Base-by-base conservation (phyloP, 2,329 filamentous ascomycete species). In the Lachnellula subtilissima region DNA sequence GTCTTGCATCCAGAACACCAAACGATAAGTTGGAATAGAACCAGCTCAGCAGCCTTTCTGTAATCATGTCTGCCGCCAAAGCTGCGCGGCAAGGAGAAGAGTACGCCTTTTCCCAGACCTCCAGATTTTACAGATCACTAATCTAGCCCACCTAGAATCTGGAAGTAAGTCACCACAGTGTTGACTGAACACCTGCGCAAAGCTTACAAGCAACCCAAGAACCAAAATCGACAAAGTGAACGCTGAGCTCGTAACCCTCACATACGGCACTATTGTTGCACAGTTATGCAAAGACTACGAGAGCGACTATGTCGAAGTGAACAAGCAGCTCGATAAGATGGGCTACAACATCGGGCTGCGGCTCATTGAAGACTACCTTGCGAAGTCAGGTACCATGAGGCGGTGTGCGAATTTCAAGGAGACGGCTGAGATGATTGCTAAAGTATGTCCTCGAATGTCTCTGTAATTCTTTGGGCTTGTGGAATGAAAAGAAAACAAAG, bases 241-340 rank as follows among this genome's bases (percentile, higher is more conserved):
- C 75, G 91, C 94, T 62, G 94, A 99, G 77, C 83, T 99, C 59
- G 93, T 99, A 52, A 97, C 92, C 47, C 82, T 99, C 67, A 99
- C 94, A 35, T 99, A 99, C 73, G 94, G 94, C 69, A 97, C 94
- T 23, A 95, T 99, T 61, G 94, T 99, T 55, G 89, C 91, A 55
- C 93, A 97, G 73, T 80, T 99, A 63, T 97, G 93, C 78, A 93
- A 93, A 73, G 94, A 99, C 77, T 96, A 93, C 71, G 91, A 97
- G 66, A 86, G 84, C 67, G 91, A 97, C 75, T 99, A 99, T 71
- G 79, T 84, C 51, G 91, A 97, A 72, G 93, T 99, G 71, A 99
- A 99, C 76, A 91, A 93, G 73, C 94, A 99, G 73, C 82, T 99
- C 46, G 94, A 99, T 71, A 95, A 93, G 76, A 99, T 99, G 94